Conservation (phyloP, 169 alveolate species). For the Babesia ovata region DNA sequence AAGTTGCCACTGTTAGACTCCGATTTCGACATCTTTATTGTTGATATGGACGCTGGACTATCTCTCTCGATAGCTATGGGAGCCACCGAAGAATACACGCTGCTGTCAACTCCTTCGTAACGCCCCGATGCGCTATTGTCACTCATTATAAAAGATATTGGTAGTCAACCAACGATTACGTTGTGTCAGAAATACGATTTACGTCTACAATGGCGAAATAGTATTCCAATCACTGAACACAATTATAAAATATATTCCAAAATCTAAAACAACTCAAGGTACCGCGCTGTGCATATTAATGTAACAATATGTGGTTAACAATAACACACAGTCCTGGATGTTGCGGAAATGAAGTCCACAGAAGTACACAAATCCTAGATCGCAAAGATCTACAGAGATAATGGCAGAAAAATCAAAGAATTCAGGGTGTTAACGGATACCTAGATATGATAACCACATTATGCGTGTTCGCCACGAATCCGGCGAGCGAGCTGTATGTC, state of each 20-base stretch:
- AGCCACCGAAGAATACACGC: neutral
- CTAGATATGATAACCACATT: neutral
- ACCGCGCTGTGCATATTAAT: neutral
- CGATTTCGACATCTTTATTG: neutral
- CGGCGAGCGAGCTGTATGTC: slow-evolving; percentile 98
- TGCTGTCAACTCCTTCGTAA: neutral
- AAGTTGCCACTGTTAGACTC: neutral
- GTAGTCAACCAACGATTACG: too few species aligned
- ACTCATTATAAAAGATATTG: neutral
- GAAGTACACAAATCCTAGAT: neutral
- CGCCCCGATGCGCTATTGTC: neutral
- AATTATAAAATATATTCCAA: neutral
- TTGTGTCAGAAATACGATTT: too few species aligned
- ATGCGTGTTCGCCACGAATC: slow-evolving; percentile 96
- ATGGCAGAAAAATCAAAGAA: too few species aligned
- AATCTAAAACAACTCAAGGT: neutral
- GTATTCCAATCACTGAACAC: too few species aligned
- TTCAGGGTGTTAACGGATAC: too few species aligned
- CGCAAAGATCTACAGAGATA: too few species aligned
- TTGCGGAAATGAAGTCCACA: too few species aligned
- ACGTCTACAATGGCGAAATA: too few species aligned
- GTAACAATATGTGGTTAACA: neutral
- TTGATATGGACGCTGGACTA: too few species aligned
- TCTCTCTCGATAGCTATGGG: neutral
- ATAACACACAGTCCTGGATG: too few species aligned